Percentiles rank a stretch among this genome's conserved stretches.
Evolutionary conservation across 495 filamentous ascomycete genomes (phyloP).

Genomic region (Extremus antarcticus): DNA sequence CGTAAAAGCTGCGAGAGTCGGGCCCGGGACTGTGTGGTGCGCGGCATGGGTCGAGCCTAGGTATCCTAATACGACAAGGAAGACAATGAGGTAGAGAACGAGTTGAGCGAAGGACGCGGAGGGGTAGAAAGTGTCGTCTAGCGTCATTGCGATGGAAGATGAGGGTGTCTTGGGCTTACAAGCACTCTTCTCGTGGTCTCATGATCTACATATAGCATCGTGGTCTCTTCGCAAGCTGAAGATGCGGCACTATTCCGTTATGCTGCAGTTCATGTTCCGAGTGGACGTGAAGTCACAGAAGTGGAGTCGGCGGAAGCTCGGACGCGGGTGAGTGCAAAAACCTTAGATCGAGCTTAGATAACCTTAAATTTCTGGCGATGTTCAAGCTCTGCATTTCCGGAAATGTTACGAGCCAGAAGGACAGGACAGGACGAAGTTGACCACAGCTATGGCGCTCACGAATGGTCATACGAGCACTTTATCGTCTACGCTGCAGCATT

Average conservation of each 20-base stretch:
- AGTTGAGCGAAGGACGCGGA: slow-evolving; percentile 7
- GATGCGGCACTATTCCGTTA: not conserved
- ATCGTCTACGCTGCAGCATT: slow-evolving; percentile 8
- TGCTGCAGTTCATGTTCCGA: not conserved
- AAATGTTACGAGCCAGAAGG: no score
- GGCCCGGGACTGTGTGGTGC: slow-evolving; percentile 16
- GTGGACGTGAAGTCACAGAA: not conserved
- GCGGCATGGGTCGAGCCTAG: slow-evolving; percentile 2
- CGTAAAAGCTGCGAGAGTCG: slow-evolving; percentile 17
- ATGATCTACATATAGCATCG: no score
- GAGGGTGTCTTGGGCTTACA: not conserved
- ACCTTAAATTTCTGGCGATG: no score
- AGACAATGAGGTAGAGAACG: slow-evolving; percentile 2
- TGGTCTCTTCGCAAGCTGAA: not conserved
- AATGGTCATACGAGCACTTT: not conserved
- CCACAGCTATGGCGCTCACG: not conserved
- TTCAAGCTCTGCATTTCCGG: no score
- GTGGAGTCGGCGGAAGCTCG: not conserved
- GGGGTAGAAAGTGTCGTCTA: not conserved
- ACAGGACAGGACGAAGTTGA: no score
- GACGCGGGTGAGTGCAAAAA: no score
- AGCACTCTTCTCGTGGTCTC: no score
- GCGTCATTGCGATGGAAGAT: not conserved
- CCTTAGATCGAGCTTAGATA: no score
- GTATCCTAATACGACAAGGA: slow-evolving; percentile 12